These are phyloP conservation scores for Ophiosphaerella narmari DNA, from an alignment of 2,329 filamentous ascomycete genomes.

Conservation along the genomic window DNA sequence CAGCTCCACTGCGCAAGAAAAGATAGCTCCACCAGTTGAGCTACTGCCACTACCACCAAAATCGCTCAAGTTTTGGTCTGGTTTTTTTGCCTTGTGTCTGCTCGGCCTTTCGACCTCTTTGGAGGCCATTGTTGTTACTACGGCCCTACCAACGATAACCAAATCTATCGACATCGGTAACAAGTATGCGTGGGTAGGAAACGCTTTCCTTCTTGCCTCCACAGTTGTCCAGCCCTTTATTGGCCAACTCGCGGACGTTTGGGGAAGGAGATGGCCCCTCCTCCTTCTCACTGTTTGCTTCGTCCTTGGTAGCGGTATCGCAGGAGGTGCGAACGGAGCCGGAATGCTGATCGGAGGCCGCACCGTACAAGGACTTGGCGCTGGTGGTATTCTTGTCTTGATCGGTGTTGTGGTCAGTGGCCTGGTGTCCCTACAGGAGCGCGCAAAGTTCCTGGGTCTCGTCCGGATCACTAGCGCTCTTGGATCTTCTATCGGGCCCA, in stretches of 20 bases:
- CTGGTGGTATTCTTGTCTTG: slow-evolving; percentile 49
- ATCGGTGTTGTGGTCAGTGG: slow-evolving; percentile 46
- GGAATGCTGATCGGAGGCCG: slow-evolving; percentile 46
- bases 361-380: slow-evolving; percentile 57
- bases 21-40: no score
- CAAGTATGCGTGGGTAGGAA: slow-evolving; percentile 11
- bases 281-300: slow-evolving; percentile 49
- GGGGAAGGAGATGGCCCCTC: slow-evolving; percentile 50
- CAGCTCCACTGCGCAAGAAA: no score
- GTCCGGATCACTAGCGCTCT: neutral
- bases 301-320: slow-evolving; percentile 56
- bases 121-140: slow-evolving; percentile 34
- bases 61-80: no score
- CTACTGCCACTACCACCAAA: no score
- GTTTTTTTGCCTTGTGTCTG: slow-evolving; percentile 32
- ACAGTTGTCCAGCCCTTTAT: slow-evolving; percentile 30
- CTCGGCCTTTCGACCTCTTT: slow-evolving; percentile 30
- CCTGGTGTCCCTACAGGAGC: neutral
- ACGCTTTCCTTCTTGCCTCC: slow-evolving; percentile 7
- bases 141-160: slow-evolving; percentile 10
- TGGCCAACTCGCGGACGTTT: slow-evolving; percentile 34
- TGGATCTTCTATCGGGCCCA: slow-evolving; percentile 10
- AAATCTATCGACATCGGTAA: neutral
- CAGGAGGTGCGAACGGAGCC: neutral
- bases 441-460: neutral